Conservation (phyloP, 495 filamentous ascomycete genomes). For the Cercophora scortea region DNA sequence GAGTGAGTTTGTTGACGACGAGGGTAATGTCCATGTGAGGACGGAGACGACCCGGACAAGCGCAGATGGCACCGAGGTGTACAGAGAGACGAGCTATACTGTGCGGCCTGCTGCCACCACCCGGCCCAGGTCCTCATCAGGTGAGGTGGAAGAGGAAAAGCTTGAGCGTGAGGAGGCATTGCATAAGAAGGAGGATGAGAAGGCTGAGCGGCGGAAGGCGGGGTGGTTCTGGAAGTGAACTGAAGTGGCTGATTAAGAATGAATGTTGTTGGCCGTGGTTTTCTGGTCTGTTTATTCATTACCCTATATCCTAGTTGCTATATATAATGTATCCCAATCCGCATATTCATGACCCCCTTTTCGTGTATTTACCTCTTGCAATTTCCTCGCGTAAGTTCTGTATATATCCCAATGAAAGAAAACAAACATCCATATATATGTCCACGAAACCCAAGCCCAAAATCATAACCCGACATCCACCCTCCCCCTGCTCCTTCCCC, state of each 20-base stretch:
- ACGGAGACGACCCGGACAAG: conserved; percentile 8
- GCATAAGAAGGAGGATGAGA: not conserved
- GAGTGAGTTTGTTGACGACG: conserved; percentile 9
- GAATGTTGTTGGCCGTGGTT: too few relatives aligned
- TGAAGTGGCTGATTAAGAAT: too few relatives aligned
- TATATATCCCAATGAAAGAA: too few relatives aligned
- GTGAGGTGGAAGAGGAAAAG: not conserved
- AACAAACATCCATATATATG: too few relatives aligned
- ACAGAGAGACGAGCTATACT: not conserved
- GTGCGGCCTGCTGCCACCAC: not conserved
- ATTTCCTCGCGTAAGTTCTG: not conserved
- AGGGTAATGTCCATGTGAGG: conserved; percentile 13
- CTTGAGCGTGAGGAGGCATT: not conserved
- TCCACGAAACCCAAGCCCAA: too few relatives aligned
- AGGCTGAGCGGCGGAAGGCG: not conserved
- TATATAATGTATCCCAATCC: too few relatives aligned
- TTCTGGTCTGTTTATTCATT: too few relatives aligned
- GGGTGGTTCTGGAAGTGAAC: conserved; percentile 15
- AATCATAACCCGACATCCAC: not conserved
- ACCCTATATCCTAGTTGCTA: too few relatives aligned
- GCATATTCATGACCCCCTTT: too few relatives aligned
- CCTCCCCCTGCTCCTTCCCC: not conserved
- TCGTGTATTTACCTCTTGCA: too few relatives aligned
- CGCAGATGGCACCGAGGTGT: conserved; percentile 2
- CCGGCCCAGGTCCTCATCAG: not conserved